Conservation (phyloP, 2,329 filamentous ascomycete genomes). For the Cryphonectria parasitica region DNA sequence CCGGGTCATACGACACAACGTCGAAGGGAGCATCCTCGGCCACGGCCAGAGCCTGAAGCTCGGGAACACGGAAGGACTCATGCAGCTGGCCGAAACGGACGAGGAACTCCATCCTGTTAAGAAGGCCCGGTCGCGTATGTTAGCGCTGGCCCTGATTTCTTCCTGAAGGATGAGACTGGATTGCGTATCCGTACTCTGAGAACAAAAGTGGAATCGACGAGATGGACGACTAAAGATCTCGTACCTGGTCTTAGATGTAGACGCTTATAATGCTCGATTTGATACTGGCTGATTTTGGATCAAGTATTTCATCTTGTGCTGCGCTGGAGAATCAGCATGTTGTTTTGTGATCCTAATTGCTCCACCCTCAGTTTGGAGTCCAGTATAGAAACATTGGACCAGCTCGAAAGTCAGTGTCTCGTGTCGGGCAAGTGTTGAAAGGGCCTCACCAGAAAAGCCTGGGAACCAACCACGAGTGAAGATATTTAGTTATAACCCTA, state of each 20-base stretch:
- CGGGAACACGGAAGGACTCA: constrained; percentile 85
- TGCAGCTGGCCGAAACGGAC: constrained; percentile 89
- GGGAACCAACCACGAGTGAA: not conserved
- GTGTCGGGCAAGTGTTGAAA: not conserved
- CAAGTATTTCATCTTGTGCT: constrained; percentile 18
- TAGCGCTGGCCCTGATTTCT: not conserved
- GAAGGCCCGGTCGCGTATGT: not conserved
- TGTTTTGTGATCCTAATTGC: not conserved
- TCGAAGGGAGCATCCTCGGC: constrained; percentile 69
- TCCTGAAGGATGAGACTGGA: not conserved
- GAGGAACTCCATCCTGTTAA: constrained; percentile 69
- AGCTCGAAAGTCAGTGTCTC: not conserved
- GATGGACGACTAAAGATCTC: not conserved
- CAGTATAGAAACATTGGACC: not conserved
- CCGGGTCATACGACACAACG: constrained; percentile 73
- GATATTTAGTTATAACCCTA: constrained; percentile 2
- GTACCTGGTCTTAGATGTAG: not conserved
- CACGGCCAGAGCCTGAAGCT: constrained; percentile 79
- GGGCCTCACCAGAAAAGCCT: not conserved
- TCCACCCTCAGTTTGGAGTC: not conserved
- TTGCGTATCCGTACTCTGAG: not conserved
- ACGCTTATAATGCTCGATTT: not conserved
- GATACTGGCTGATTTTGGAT: constrained; percentile 9
- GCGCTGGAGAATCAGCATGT: not conserved
- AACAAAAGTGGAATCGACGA: not conserved